These are phyloP conservation scores for Rhododendron molle DNA, from an alignment of 148 eudicot species.

Conservation along the genomic window DNA sequence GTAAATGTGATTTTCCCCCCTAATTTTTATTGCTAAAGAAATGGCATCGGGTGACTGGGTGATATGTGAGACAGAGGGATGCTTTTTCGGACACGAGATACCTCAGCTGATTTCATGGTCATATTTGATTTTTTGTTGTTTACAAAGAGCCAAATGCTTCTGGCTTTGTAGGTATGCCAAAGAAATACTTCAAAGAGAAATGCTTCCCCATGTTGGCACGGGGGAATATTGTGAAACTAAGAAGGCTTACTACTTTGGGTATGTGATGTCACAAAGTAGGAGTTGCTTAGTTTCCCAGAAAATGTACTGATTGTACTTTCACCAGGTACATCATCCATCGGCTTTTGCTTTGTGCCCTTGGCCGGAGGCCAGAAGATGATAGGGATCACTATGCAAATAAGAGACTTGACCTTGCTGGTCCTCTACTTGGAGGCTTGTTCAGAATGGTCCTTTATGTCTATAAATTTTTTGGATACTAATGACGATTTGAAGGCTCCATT, in stretches of 20 bases:
- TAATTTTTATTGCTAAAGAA: background rate
- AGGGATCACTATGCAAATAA: conserved; percentile 97
- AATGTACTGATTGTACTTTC: background rate
- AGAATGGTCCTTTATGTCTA: conserved; percentile 43
- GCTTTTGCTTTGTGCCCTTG: conserved; percentile 83
- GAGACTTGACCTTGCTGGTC: conserved; percentile 97
- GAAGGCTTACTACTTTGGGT: conserved; percentile 97
- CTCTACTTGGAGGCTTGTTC: conserved; percentile 84
- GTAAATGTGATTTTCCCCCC: background rate
- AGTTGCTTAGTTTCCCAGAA: background rate
- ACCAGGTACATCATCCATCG: conserved; percentile 74
- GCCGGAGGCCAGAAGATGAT: conserved; percentile 88
- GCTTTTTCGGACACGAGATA: background rate
- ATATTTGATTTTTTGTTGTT: background rate
- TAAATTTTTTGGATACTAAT: background rate
- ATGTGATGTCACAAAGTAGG: conserved; percentile 10
- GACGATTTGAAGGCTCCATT: background rate
- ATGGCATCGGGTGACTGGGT: background rate
- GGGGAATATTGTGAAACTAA: conserved; percentile 97
- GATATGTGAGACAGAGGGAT: background rate
- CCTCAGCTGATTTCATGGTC: background rate
- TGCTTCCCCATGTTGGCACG: conserved; percentile 98
- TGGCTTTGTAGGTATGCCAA: conserved; percentile 59
- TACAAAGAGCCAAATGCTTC: background rate
- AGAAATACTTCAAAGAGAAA: conserved; percentile 94